Percentiles rank a stretch among this genome's conserved stretches.
phyloP scores from a whole-genome alignment of 257 asterid species.

The Mitragyna speciosa region DNA sequence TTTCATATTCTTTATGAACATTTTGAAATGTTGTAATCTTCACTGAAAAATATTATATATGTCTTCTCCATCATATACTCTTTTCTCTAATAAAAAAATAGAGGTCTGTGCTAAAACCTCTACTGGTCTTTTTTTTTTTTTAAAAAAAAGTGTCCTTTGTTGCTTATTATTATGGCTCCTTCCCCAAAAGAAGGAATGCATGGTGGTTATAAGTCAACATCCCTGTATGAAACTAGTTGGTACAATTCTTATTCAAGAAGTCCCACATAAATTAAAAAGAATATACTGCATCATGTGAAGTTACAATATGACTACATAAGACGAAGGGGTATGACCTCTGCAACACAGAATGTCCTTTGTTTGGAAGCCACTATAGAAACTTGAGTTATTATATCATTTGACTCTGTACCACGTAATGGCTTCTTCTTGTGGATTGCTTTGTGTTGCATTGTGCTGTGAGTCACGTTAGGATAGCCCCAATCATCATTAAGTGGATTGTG shows the following conservation, averaged over 20 bases:
- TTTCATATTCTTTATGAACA: no score
- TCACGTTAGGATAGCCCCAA: neutral
- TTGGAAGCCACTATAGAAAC: slow-evolving; percentile 17
- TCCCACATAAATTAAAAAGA: slow-evolving; percentile 18
- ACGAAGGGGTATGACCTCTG: slow-evolving; percentile 21
- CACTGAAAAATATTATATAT: no score
- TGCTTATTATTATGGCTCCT: slow-evolving; percentile 21
- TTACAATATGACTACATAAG: slow-evolving; percentile 20
- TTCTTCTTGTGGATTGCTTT: neutral
- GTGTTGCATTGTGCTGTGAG: neutral
- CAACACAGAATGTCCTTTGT: slow-evolving; percentile 30
- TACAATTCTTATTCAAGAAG: slow-evolving; percentile 17
- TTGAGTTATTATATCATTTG: slow-evolving; percentile 9
- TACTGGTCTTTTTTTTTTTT: no score
- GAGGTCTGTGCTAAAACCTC: no score
- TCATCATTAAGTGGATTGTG: neutral
- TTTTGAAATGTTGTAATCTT: no score
- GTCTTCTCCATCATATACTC: no score
- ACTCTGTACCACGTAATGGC: slow-evolving; percentile 8
- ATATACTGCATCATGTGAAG: slow-evolving; percentile 19
- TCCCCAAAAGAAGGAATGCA: slow-evolving; percentile 10
- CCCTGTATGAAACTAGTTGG: slow-evolving; percentile 16
- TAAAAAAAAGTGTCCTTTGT: neutral
- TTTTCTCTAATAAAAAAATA: no score
- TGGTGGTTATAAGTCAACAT: slow-evolving; percentile 31